Base-by-base conservation (phyloP, 2,329 filamentous ascomycete genomes). In the Sporothrix euskadiensis region DNA sequence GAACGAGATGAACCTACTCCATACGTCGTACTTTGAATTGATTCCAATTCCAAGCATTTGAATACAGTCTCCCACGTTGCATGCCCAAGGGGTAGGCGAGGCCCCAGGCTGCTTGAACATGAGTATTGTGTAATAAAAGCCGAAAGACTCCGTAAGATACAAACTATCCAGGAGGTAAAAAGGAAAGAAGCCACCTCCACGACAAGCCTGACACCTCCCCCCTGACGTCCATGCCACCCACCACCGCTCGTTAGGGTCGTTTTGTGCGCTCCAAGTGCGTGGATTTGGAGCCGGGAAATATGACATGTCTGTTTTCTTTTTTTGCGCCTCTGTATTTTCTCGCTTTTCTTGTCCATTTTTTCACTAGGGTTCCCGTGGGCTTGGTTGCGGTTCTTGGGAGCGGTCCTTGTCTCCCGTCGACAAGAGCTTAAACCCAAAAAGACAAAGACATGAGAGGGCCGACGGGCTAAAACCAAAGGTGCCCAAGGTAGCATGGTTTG, bases 221-320 rank as follows among this genome's bases (percentile, higher is more conserved):
- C 44, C 39, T 63, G 9, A 19, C 57, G 7, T 26, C 49, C 35
- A 32, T 26, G 8, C 47, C 66, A 22, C 32, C 69, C 32, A 47
- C 56, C 41, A 63, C 59, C 30, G 9, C 4, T 68, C n/a, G 47
- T 6, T 61, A 52, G 54, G 54, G 65, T 69, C 54, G 30, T 54
- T 57, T 73, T 49, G 54, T 30, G 44, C 44, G 66, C 65, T 69
- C 71, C 65, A 73, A 44, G 54, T 63, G 65, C 65, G 71, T 73
- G 71, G 71, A 19, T 26, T 70, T 35, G 71, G 59, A 44, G 26
- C 56, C 47, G 32, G n/a, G 47, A 63, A 65, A 69, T 54, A 47
- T 65, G 71, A 73, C 47, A 61, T 10, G 35, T 73, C 71, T 70
- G 5, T 35, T 69, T 49, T 69, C n/a, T 39, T 44, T 70, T 61